Evolutionary conservation across 192 early-diverging fungal species (phyloP), one percentile per base, ranked within the genome.

Genomic region (Entomortierella chlamydospora): DNA sequence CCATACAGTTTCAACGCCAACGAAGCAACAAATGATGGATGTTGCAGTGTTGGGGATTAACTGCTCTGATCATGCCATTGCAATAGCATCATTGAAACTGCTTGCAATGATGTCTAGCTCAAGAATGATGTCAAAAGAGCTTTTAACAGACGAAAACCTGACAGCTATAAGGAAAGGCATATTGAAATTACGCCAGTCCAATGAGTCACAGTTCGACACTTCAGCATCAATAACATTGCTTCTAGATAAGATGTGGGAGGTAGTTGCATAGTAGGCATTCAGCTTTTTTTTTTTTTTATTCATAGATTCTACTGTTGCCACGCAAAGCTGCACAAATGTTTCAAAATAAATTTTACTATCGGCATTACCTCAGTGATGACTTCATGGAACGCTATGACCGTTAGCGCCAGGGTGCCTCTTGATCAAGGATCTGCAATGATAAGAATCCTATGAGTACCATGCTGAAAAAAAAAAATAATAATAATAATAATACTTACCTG

Each of bases 41-140:
- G 56, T 57, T 37, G 31, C 17, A 18, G 30, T 57, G 15, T 20
- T 57, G 29, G 56, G 56, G 28, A 57, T 57, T 34, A 30, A 34
- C 4, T 31, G 56, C 20, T 34, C 33, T 4, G 56, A 57, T 28
- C 5, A 4, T 20, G n/a, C 2, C 4, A 57, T 57, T 37, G 56
- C 56, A 11, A 15, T 34, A 18, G 33, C 56, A 13, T 31, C 56
- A 2, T n/a, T 57, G 31, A 57, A 57, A 22, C 33, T 57, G n/a
- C 31, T 57, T 9, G 56, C 53, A 15, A 29, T 30, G 9, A 57
- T 57, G 13, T 57, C 56, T 2, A 15, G 31, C 29, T 10, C 56
- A 10, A 31, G n/a, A 17, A 37, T 57, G 56, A 37, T 57, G 8
- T 9, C 56, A 17, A 15, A 13, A 15, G 56, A 57, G 31, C 17